These are phyloP conservation scores for Isoetes taiwanensis DNA, from an alignment of 75 land plant species.

Conservation along the genomic window DNA sequence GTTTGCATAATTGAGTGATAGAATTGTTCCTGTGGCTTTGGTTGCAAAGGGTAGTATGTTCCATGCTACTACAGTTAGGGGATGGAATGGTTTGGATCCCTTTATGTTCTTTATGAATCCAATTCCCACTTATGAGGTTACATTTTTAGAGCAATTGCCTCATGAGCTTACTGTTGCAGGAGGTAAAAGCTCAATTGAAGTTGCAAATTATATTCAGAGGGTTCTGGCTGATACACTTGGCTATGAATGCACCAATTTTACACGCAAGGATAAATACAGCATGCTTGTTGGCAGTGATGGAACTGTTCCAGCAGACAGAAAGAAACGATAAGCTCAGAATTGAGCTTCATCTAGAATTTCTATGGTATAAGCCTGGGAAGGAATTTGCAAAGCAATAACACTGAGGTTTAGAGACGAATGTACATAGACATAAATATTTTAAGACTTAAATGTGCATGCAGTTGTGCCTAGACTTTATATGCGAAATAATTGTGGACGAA, in stretches of 20 bases:
- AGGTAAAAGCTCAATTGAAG: constrained; percentile 47
- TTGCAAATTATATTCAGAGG: constrained; percentile 66
- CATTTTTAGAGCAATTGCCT: constrained; percentile 52
- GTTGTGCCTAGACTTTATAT: too few relatives aligned
- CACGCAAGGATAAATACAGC: constrained; percentile 57
- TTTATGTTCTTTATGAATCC: constrained; percentile 86
- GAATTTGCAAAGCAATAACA: too few relatives aligned
- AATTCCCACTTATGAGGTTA: constrained; percentile 56
- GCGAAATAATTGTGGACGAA: too few relatives aligned
- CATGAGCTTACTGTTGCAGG: constrained; percentile 22
- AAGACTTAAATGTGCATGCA: too few relatives aligned
- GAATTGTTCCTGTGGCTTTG: constrained; percentile 77
- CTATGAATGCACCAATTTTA: constrained; percentile 66
- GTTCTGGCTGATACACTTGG: constrained; percentile 51
- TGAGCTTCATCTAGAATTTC: too few relatives aligned
- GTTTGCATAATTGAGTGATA: constrained; percentile 68
- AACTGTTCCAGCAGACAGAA: too few relatives aligned
- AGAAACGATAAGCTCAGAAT: too few relatives aligned
- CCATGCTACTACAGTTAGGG: constrained; percentile 61
- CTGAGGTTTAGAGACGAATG: too few relatives aligned
- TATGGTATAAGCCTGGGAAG: too few relatives aligned
- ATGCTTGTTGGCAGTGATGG: constrained; percentile 46
- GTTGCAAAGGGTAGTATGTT: constrained; percentile 49
- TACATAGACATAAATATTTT: too few relatives aligned
- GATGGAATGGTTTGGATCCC: constrained; percentile 56